These are phyloP conservation scores for Gentiana macrophylla DNA, from an alignment of 257 asterid species.

Conservation along the genomic window DNA sequence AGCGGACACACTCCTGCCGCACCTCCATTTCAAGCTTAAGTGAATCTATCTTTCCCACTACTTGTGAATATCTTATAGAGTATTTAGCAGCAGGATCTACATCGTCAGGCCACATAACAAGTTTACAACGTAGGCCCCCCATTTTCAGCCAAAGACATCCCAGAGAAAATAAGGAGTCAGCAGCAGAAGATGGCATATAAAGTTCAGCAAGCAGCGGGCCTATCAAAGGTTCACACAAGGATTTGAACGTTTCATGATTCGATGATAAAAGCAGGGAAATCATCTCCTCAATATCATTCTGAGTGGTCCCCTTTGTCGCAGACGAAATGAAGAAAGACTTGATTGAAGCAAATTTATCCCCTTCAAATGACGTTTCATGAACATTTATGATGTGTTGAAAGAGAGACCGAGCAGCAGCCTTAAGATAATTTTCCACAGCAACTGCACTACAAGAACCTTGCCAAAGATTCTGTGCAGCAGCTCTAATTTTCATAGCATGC, in stretches of 20 bases:
- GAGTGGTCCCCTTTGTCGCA: constrained; percentile 17
- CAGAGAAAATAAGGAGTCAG: constrained; percentile 26
- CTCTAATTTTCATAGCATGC: constrained; percentile 58
- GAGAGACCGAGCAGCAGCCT: constrained; percentile 57
- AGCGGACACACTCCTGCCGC: constrained; percentile 38
- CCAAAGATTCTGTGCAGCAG: constrained; percentile 68
- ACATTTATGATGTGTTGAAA: constrained; percentile 75
- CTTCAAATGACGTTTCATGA: constrained; percentile 57
- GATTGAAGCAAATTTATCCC: constrained; percentile 38
- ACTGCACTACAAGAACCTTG: constrained; percentile 33
- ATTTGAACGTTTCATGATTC: constrained; percentile 37
- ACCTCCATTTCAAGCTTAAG: constrained; percentile 80
- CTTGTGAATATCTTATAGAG: constrained; percentile 48
- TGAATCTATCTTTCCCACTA: constrained; percentile 54
- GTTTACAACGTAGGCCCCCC: constrained; percentile 71
- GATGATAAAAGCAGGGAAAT: constrained; percentile 54
- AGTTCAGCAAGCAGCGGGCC: constrained; percentile 60
- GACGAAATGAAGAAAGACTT: constrained; percentile 29
- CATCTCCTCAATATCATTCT: constrained; percentile 25
- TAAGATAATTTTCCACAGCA: constrained; percentile 32
- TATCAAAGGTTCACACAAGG: constrained; percentile 43
- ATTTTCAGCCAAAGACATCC: constrained; percentile 56
- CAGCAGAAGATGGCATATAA: constrained; percentile 29
- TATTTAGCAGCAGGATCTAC: constrained; percentile 76
- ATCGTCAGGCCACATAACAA: constrained; percentile 52